Base-by-base conservation (phyloP, 2,329 filamentous ascomycete genomes). In the Fusarium marasasianum region DNA sequence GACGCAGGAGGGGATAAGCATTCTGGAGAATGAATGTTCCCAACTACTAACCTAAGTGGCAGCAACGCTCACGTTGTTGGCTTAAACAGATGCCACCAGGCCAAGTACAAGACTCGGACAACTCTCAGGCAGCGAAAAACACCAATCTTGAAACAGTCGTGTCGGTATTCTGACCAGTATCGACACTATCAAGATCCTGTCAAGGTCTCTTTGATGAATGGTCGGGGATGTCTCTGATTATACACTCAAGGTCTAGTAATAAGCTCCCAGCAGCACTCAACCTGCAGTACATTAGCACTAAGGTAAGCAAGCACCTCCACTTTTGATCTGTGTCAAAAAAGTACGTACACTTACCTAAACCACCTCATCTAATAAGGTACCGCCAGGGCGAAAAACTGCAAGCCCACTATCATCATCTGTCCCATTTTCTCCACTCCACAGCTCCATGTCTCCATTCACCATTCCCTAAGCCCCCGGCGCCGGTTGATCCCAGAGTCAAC, bases 371-470 rank as follows among this genome's bases (percentile, higher is more conserved):
- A 35, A n/a, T 20, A 35, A 24, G 48, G 31, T 51, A 54, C 35
- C 24, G 62, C 35, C 58, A 44, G 50, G 58, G 40, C 44, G 48
- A 65, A 67, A 72, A 72, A 72, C 31, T 57, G 48, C 58, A 53
- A 47, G 67, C 59, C 62, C 66, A 66, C 63, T 69, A 74, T 74
- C 71, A 72, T 74, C 72, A 74, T 74, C 59, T 69, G 60, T 55
- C 43, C 72, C 63, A 43, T 74, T 35, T 69, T 58, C 71, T 51
- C 72, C 71, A 74, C 72, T 62, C 26, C 58, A 66, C 71, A 72
- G 71, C 71, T 74, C 57, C 68, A 53, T 40, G 57, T 71, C 53
- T 59, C 53, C 71, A 56, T 58, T 65, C 58, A 58, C 48, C 71
- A 56, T 58, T 65, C 61, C 61, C 48, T 69, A 57, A 64, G 59